phyloP scores from a whole-genome alignment of 2,329 filamentous ascomycete species.

The Ilyonectria mors-panacis region DNA sequence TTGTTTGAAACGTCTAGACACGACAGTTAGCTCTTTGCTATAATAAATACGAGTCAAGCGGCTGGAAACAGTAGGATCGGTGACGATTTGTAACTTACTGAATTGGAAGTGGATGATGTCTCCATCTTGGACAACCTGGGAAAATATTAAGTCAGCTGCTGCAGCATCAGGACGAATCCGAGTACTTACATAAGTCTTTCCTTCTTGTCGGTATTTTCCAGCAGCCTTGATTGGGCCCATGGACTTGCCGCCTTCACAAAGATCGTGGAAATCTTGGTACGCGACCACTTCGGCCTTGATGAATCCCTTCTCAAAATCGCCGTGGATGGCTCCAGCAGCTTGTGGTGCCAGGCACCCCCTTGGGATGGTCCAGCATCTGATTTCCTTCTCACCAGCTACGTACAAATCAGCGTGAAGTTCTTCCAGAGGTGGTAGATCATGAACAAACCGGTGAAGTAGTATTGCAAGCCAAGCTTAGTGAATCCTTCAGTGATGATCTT shows the following conservation, averaged over 20 bases:
- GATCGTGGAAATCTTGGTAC: conserved; percentile 61
- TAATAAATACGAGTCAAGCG: not conserved
- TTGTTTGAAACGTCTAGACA: conserved; percentile 42
- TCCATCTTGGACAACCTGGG: conserved; percentile 57
- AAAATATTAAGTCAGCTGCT: conserved; percentile 39
- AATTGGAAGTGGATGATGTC: conserved; percentile 62
- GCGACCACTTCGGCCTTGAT: conserved; percentile 63
- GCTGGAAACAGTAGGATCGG: not conserved
- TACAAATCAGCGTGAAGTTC: conserved; percentile 18
- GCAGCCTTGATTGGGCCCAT: conserved; percentile 63
- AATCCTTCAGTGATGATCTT: conserved; percentile 63
- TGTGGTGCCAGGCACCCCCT: conserved; percentile 57
- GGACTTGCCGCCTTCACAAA: conserved; percentile 59
- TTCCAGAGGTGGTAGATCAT: not conserved
- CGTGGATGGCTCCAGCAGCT: conserved; percentile 59
- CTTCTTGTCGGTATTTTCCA: conserved; percentile 62
- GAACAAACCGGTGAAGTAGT: conserved; percentile 59
- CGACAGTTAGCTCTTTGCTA: conserved; percentile 19
- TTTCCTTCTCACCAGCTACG: conserved; percentile 61
- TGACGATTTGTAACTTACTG: conserved; percentile 51
- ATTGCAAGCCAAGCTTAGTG: conserved; percentile 60
- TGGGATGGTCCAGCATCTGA: conserved; percentile 61
- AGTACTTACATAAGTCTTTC: conserved; percentile 58
- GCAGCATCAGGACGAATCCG: not conserved
- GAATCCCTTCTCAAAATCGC: conserved; percentile 61